A percentile compares a stretch with the other conserved stretches of the same genome.
Conservation (phyloP, 2,329 filamentous ascomycete genomes). For the Diplodia intermedia region DNA sequence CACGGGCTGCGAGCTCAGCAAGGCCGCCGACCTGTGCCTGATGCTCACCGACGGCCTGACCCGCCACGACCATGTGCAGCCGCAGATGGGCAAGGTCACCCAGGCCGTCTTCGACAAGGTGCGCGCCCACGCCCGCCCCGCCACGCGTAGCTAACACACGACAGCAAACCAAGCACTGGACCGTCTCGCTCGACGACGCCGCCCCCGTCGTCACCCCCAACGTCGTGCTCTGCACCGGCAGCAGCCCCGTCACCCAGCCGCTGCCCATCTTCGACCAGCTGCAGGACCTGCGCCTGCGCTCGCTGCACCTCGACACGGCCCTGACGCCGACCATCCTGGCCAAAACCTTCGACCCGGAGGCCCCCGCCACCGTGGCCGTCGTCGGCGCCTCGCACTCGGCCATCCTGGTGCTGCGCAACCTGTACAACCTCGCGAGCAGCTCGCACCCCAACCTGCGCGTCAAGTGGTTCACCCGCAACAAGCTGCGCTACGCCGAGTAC, state of each 20-base stretch:
- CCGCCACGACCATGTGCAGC: conserved; percentile 50
- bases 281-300: conserved; percentile 47
- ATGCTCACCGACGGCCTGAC: conserved; percentile 57
- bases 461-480: conserved; percentile 68
- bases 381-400: conserved; percentile 69
- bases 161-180: conserved; percentile 46
- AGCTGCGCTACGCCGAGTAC: conserved; percentile 66
- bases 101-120: conserved; percentile 49
- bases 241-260: conserved; percentile 55
- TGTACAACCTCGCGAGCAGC: conserved; percentile 60
- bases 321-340: conserved; percentile 61
- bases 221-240: conserved; percentile 66
- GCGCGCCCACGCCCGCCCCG: conserved; percentile 24
- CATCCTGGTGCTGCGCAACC: conserved; percentile 67
- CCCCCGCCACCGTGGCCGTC: conserved; percentile 59
- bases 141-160: not conserved
- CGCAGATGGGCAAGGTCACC: conserved; percentile 48
- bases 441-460: conserved; percentile 62
- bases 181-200: conserved; percentile 43
- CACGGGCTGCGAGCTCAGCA: conserved; percentile 62
- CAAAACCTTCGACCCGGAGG: conserved; percentile 48
- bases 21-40: conserved; percentile 64
- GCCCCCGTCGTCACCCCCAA: conserved; percentile 50
- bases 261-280: conserved; percentile 47
- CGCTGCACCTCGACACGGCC: conserved; percentile 62